phyloP scores from a whole-genome alignment of 225 moss, liverwort and hornwort species.

The Lunularia cruciata region DNA sequence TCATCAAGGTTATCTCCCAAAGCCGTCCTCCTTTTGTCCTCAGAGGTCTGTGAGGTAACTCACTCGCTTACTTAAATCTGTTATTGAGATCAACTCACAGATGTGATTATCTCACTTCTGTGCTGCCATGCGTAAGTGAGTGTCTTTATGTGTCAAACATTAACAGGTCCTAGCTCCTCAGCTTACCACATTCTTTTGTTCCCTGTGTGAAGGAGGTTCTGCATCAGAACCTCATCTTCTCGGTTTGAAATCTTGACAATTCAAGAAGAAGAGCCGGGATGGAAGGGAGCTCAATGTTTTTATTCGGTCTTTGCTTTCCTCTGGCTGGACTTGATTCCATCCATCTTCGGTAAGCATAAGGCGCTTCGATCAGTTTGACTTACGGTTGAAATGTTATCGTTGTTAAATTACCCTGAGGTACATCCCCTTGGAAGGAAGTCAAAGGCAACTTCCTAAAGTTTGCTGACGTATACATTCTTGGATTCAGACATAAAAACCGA shows the following conservation, averaged over 20 bases:
- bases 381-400: background rate
- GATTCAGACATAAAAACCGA: background rate
- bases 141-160: background rate
- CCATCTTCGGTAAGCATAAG: background rate
- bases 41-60: background rate
- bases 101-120: background rate
- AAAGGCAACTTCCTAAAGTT: background rate
- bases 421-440: background rate
- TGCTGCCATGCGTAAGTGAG: background rate
- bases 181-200: background rate
- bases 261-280: background rate
- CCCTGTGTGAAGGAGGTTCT: background rate
- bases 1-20: background rate
- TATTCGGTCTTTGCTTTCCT: background rate
- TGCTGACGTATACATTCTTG: background rate
- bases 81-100: no score
- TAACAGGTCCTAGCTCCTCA: background rate
- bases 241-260: background rate
- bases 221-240: background rate
- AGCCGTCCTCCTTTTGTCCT: background rate
- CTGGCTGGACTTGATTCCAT: background rate
- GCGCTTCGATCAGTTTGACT: constrained; percentile 1
- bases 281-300: background rate
- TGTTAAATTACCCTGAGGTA: no score
- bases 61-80: background rate